Evolutionary conservation across 148 eudicot species (phyloP).

Genomic region (Salicornia ramosissima): DNA sequence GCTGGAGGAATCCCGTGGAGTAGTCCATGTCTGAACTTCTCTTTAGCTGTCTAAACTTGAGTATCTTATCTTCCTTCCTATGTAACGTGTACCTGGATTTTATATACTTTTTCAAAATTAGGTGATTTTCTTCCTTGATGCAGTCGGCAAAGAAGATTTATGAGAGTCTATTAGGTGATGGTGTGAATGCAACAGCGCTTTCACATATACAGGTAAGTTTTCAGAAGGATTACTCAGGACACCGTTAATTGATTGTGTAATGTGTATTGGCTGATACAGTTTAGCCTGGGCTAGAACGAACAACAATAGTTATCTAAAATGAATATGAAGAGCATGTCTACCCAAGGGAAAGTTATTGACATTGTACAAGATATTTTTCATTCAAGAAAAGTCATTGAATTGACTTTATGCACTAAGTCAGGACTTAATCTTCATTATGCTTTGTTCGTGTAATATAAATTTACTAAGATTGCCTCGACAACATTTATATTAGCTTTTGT

Average conservation of each 20-base stretch:
- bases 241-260: not conserved
- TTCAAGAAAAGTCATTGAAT: not conserved
- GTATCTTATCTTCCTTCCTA: not conserved
- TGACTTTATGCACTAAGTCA: not conserved
- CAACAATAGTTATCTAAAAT: not conserved
- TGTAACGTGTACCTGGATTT: not conserved
- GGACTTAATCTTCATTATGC: not conserved
- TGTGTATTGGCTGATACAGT: not conserved
- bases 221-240: slow-evolving; percentile 1
- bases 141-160: slow-evolving; percentile 91
- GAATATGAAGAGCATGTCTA: not conserved
- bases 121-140: slow-evolving; percentile 20
- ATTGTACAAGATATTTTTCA: not conserved
- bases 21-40: slow-evolving; percentile 56
- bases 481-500: not conserved
- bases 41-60: not conserved
- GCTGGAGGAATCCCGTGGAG: slow-evolving; percentile 96
- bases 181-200: slow-evolving; percentile 57
- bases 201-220: slow-evolving; percentile 83
- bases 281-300: slow-evolving; percentile 1
- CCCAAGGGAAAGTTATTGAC: not conserved
- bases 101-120: slow-evolving; percentile 3
- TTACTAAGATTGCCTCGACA: not conserved
- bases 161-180: slow-evolving; percentile 79
- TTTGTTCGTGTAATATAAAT: not conserved